These are phyloP conservation scores for Sordaria brevicollis DNA, from an alignment of 495 filamentous ascomycete genomes.

Conservation along the genomic window DNA sequence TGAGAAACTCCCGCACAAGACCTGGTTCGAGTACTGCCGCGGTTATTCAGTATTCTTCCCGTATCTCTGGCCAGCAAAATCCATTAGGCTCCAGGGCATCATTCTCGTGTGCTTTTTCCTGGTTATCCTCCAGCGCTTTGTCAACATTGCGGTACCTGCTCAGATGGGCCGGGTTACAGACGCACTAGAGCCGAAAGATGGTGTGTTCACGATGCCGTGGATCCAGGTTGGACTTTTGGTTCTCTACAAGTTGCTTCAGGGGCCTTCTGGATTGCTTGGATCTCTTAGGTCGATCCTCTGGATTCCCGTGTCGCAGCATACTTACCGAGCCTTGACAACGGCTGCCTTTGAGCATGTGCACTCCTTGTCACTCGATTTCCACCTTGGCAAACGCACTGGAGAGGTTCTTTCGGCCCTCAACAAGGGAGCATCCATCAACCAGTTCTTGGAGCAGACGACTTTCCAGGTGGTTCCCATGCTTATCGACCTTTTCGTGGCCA, in stretches of 20 bases:
- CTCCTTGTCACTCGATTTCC: slow-evolving; percentile 87
- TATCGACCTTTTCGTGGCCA: slow-evolving; percentile 76
- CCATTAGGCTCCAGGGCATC: slow-evolving; percentile 56
- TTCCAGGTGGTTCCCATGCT: slow-evolving; percentile 95
- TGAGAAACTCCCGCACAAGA: slow-evolving; percentile 32
- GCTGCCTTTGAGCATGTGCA: slow-evolving; percentile 97
- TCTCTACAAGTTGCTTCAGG: slow-evolving; percentile 74
- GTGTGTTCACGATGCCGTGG: slow-evolving; percentile 15
- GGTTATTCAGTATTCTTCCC: slow-evolving; percentile 87
- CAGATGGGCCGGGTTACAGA: slow-evolving; percentile 68
- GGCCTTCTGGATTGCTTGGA: slow-evolving; percentile 74
- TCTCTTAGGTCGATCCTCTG: slow-evolving; percentile 74
- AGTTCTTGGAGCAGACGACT: slow-evolving; percentile 89
- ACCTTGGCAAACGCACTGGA: slow-evolving; percentile 91
- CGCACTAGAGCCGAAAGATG: slow-evolving; percentile 35
- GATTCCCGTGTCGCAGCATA: slow-evolving; percentile 94
- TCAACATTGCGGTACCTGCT: slow-evolving; percentile 72
- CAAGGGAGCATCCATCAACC: slow-evolving; percentile 93
- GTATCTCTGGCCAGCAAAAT: slow-evolving; percentile 84
- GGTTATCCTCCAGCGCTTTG: slow-evolving; percentile 60
- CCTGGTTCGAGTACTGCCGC: slow-evolving; percentile 64
- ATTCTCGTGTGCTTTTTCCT: slow-evolving; percentile 74
- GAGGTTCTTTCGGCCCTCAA: slow-evolving; percentile 91
- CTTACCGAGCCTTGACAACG: slow-evolving; percentile 86
- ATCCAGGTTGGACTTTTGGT: slow-evolving; percentile 65